phyloP scores from a whole-genome alignment of 1,139 yeast species.

The Wickerhamomyces sp. region DNA sequence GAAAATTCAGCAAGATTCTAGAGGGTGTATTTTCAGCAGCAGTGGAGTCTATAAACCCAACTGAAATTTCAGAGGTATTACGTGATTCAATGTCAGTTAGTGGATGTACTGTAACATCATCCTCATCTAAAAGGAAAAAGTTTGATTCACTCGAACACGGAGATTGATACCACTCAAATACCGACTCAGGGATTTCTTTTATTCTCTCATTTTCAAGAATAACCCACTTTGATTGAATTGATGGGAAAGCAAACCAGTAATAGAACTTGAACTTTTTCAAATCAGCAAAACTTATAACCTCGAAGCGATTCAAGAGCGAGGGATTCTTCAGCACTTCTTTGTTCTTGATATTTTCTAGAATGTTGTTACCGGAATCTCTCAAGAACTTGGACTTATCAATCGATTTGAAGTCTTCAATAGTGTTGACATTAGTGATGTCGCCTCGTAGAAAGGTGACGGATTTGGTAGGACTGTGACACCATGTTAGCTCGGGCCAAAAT shows the following conservation, averaged over 20 bases:
- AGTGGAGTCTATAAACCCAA: constrained; percentile 63
- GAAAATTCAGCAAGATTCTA: constrained; percentile 59
- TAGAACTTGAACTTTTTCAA: constrained; percentile 81
- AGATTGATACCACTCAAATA: constrained; percentile 13
- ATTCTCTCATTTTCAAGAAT: constrained; percentile 3
- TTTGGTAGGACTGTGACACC: constrained; percentile 16
- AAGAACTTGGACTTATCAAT: constrained; percentile 59
- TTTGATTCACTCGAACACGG: constrained; percentile 11
- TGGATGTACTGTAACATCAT: constrained; percentile 10
- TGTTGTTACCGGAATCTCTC: constrained; percentile 37
- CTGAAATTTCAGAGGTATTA: constrained; percentile 16
- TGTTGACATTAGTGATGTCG: constrained; percentile 61
- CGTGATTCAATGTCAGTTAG: constrained; percentile 15
- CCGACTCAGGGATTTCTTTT: constrained; percentile 9
- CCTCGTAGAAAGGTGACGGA: constrained; percentile 33
- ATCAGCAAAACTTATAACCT: constrained; percentile 73
- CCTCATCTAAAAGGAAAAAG: constrained; percentile 21
- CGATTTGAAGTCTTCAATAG: constrained; percentile 76
- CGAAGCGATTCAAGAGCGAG: constrained; percentile 41
- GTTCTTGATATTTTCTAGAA: constrained; percentile 27
- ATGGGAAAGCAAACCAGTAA: constrained; percentile 88
- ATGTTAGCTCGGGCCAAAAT: background rate
- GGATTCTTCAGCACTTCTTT: constrained; percentile 35
- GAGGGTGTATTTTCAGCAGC: constrained; percentile 46
- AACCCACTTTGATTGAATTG: constrained; percentile 45